Base-by-base conservation (phyloP, 805 yeast species). In the Ogataea pignaliae region DNA sequence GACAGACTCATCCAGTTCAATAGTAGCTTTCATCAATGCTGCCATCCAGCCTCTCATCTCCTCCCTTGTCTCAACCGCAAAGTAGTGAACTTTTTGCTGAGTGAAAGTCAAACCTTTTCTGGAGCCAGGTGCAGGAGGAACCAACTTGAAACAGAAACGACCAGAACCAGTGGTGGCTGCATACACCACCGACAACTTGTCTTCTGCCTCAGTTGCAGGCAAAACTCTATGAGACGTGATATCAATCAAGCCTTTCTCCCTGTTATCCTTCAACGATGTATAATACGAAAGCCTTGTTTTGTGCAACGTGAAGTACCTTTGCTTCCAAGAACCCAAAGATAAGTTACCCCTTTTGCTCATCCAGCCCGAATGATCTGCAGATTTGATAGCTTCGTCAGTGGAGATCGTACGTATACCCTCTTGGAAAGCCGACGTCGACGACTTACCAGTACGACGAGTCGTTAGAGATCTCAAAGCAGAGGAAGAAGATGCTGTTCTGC, bases 81-180 rank as follows among this genome's bases (percentile, higher is more conserved):
- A 93, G 64, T 85, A 93, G 58, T 93, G 99, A 8, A 89, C 86
- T 53, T 89, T 88, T 28, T 96, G 99, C 51, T 90, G 96, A 0
- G 99, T 93, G 63, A 93, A 93, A 0, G 96, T 90, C 45, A 93
- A 77, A 0, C 98, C 98, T 66, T 90, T 91, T 52, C 84, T 83
- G 42, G 91, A 87, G 0, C 99, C 99, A 0, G 98, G 98, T 2
- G 95, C 96, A 0, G 99, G 99, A 10, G 99, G 99, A 3, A 90
- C 79, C 11, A 93, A 63, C 64, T 90, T 90, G 71, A 93, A 91
- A 57, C 96, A 88, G 60, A 80, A 87, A 34, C 95, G 75, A n/a
- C 98, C 98, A 36, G 86, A 83, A 9, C 97, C 97, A 3, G 96
- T 85, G 29, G 91, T 82, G 0, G 97, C 93, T 0, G 98, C 97